phyloP scores from a whole-genome alignment of 2,329 filamentous ascomycete genomes.

The Trichothecium roseum region DNA sequence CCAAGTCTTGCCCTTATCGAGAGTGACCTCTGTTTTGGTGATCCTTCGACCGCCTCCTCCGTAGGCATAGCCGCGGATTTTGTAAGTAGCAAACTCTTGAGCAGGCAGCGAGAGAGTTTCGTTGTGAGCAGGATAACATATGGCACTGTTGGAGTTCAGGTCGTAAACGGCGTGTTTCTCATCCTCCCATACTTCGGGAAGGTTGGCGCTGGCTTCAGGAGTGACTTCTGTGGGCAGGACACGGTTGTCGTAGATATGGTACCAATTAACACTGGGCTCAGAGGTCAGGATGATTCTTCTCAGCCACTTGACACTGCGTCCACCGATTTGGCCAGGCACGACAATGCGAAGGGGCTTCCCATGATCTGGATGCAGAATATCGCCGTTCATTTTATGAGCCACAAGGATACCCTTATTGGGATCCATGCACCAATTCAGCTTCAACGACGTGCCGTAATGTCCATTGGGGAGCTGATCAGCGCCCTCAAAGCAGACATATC shows the following conservation, averaged over 20 bases:
- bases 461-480: conserved; percentile 83
- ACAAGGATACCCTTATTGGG: conserved; percentile 75
- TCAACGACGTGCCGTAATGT: conserved; percentile 78
- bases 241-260: conserved; percentile 88
- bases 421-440: conserved; percentile 82
- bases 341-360: conserved; percentile 74
- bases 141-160: conserved; percentile 76
- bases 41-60: conserved; percentile 77
- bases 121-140: conserved; percentile 69
- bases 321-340: conserved; percentile 85
- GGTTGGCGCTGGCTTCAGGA: conserved; percentile 66
- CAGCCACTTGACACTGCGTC: conserved; percentile 88
- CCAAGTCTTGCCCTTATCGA: conserved; percentile 79
- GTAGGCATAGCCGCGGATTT: conserved; percentile 74
- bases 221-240: conserved; percentile 80
- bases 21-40: conserved; percentile 70
- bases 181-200: conserved; percentile 74
- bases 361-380: conserved; percentile 69
- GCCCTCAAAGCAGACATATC: conserved; percentile 84
- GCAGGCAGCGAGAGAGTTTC: conserved; percentile 46
- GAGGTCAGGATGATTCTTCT: conserved; percentile 70
- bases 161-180: conserved; percentile 91
- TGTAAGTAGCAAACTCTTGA: conserved; percentile 44
- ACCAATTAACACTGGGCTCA: conserved; percentile 82
- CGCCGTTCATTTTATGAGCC: conserved; percentile 85